Conservation (phyloP, 768 basidiomycete species). For the Galerina sulciceps region DNA sequence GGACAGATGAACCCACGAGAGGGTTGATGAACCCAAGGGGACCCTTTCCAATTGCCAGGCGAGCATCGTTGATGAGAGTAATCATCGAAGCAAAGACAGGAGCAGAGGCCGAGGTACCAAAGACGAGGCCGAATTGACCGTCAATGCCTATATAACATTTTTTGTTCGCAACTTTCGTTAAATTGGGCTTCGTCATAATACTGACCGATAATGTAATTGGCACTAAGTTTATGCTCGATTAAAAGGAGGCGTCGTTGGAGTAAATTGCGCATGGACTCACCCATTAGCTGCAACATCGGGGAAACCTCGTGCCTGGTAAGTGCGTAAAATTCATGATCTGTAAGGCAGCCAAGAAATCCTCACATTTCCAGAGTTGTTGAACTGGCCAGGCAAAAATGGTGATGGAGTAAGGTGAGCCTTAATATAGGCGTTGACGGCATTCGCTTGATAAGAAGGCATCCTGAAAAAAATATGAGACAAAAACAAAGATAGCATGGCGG, state of each 20-base stretch:
- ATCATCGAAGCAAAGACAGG: constrained; percentile 49
- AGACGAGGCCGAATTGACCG: constrained; percentile 35
- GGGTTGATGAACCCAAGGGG: constrained; percentile 57
- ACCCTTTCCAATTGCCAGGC: constrained; percentile 42
- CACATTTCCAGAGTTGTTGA: constrained; percentile 49
- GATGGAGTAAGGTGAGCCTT: constrained; percentile 32
- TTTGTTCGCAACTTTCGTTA: neutral
- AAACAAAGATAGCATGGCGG: neutral
- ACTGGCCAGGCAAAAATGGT: constrained; percentile 43
- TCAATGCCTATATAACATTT: constrained; percentile 33
- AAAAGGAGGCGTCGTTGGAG: neutral
- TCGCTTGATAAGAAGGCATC: constrained; percentile 49
- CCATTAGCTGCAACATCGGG: constrained; percentile 58
- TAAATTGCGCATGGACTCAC: constrained; percentile 19
- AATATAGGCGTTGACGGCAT: constrained; percentile 44
- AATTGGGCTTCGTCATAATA: neutral
- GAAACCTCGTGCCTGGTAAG: constrained; percentile 46
- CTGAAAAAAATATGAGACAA: constrained; percentile 21
- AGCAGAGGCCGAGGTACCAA: constrained; percentile 46
- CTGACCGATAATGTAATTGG: constrained; percentile 44
- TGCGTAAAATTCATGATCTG: neutral
- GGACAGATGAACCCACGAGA: constrained; percentile 23
- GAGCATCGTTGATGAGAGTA: constrained; percentile 56
- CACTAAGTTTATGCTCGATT: constrained; percentile 23
- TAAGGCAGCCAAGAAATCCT: neutral